Base-by-base conservation (phyloP, 139 green algal species). In the Deuterostichococcus epilithicus region DNA sequence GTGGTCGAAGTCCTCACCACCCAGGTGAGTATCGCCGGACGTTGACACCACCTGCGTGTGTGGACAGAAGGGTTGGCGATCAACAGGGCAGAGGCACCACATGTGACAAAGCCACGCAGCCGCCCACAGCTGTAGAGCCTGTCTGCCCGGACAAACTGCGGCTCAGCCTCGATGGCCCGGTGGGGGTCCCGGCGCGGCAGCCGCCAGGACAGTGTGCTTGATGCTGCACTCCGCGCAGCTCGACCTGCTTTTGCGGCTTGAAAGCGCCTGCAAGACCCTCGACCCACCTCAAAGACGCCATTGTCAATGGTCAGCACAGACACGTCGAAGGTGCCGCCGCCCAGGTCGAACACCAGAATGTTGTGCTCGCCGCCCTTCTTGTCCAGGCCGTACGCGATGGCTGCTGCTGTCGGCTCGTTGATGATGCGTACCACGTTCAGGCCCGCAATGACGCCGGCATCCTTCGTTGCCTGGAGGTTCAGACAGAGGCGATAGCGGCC, bases 1-100 rank as follows among this genome's bases (percentile, higher is more conserved):
- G 83, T 99, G 93, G 89, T 99, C 96, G 86, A 99, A 99, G 89
- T 98, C 96, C 90, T 99, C 96, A n/a, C 87, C 92, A 65, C 96
- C 96, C 81, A 99, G 82, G 78, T 99, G 94, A 34, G 96, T 99
- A 87, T 99, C 96, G 39, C 96, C 75, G 94, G 52, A 89, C 91
- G 94, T 98, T 36, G 94, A 93, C 36, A 98, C 83, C 22, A 97
- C 92, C 81, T 91, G 82, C 39, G 8, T 36, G 20, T 15, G 42
- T 52, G n/a, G n/a, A 23, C 42, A 52, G 42, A 8, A 52, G 42
- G 8, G 42, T 13, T 13, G 42, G 13, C 8, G 42, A 52, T 52
- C 8, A 52, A 13, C 42, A 52, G 42, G 13, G n/a, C n/a, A n/a
- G n/a, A n/a, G n/a, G n/a, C n/a, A n/a, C n/a, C n/a, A n/a, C n/a